Conservation (phyloP, 108 stramenopile genomes). For the Aurantiochytrium sp. region DNA sequence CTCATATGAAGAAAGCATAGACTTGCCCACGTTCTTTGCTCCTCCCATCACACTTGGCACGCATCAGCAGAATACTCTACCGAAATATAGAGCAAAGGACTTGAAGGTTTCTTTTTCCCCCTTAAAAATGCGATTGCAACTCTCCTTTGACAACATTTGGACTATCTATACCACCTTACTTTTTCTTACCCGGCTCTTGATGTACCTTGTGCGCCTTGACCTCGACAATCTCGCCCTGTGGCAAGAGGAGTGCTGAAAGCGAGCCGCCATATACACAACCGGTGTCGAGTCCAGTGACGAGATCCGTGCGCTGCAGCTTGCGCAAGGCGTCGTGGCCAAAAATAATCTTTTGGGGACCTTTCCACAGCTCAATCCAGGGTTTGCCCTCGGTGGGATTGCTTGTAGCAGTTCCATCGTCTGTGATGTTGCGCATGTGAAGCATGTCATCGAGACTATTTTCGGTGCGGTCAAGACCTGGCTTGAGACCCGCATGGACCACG, state of each 20-base stretch:
- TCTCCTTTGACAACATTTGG: too few species aligned
- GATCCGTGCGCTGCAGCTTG: slow-evolving; percentile 78
- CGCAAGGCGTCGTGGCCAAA: slow-evolving; percentile 91
- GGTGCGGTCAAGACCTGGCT: slow-evolving; percentile 60
- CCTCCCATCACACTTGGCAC: too few species aligned
- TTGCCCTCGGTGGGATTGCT: slow-evolving; percentile 82
- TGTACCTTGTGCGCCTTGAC: slow-evolving; percentile 31
- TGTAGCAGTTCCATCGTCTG: slow-evolving; percentile 76
- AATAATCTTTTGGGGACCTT: slow-evolving; percentile 79
- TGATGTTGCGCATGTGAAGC: slow-evolving; percentile 66
- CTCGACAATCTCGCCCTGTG: slow-evolving; percentile 69
- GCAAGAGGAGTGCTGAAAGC: slow-evolving; percentile 82
- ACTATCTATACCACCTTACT: neutral
- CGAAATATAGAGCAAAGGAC: too few species aligned
- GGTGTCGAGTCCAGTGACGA: slow-evolving; percentile 83
- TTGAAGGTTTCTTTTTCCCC: too few species aligned
- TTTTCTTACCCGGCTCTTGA: neutral
- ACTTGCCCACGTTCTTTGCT: too few species aligned
- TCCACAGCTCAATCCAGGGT: slow-evolving; percentile 82
- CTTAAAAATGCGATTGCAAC: too few species aligned
- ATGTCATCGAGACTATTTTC: slow-evolving; percentile 66
- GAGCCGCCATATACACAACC: slow-evolving; percentile 88
- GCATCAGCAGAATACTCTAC: too few species aligned
- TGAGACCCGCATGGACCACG: slow-evolving; percentile 90
- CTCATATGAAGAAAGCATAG: too few species aligned